A percentile compares a stretch with the other conserved stretches of the same genome.
These are phyloP conservation scores for Aulographum hederae DNA, from an alignment of 2,329 filamentous ascomycete species.

Conservation along the genomic window DNA sequence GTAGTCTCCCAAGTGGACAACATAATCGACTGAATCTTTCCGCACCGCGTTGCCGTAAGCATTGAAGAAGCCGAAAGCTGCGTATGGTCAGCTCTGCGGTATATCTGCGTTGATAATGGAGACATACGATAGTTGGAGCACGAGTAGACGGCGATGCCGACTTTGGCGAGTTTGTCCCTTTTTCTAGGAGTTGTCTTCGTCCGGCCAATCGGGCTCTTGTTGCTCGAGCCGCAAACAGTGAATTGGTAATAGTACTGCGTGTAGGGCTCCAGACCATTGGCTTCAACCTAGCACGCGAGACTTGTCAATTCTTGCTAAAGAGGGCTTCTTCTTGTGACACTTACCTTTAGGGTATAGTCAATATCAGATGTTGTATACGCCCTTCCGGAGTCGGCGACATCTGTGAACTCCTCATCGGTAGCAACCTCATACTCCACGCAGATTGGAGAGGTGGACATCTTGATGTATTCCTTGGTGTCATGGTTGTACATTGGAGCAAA, in stretches of 20 bases:
- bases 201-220: slow-evolving; percentile 42
- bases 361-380: slow-evolving; percentile 56
- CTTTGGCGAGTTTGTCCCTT: slow-evolving; percentile 35
- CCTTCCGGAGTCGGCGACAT: slow-evolving; percentile 35
- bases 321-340: too few species aligned
- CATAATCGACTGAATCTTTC: slow-evolving; percentile 28
- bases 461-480: slow-evolving; percentile 26
- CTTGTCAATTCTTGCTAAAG: slow-evolving; percentile 4
- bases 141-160: slow-evolving; percentile 51
- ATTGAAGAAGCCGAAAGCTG: slow-evolving; percentile 29
- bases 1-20: slow-evolving; percentile 32
- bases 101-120: too few species aligned
- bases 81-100: slow-evolving; percentile 8
- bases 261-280: slow-evolving; percentile 40
- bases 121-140: slow-evolving; percentile 43
- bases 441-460: slow-evolving; percentile 40
- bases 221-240: slow-evolving; percentile 43
- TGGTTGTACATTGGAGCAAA: slow-evolving; percentile 34
- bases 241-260: slow-evolving; percentile 57
- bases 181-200: slow-evolving; percentile 50
- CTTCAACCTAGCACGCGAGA: slow-evolving; percentile 37
- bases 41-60: slow-evolving; percentile 24
- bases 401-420: slow-evolving; percentile 24
- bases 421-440: slow-evolving; percentile 49
- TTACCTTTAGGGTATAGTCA: slow-evolving; percentile 56